A percentile compares a stretch with the other conserved stretches of the same genome.
phyloP scores from a whole-genome alignment of 257 asterid species.

The Solanum arcanum region DNA sequence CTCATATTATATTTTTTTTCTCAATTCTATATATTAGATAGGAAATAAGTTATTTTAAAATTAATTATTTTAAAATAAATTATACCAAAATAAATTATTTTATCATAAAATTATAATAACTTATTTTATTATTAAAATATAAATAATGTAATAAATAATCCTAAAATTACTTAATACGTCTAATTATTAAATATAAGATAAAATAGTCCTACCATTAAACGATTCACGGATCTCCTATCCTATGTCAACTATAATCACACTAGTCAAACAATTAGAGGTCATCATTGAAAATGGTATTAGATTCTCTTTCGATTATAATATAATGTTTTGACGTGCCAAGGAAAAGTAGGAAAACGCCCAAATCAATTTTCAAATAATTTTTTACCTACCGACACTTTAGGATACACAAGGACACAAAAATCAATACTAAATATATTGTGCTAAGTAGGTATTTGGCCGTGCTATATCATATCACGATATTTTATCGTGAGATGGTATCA shows the following conservation, averaged over 20 bases:
- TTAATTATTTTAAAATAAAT: too few relatives aligned
- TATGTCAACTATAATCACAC: background rate
- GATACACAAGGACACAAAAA: background rate
- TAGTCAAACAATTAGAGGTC: background rate
- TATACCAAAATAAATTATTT: too few relatives aligned
- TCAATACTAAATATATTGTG: background rate
- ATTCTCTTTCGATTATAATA: background rate
- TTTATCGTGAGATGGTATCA: too few relatives aligned
- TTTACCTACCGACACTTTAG: background rate
- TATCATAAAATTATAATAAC: rapidly evolving
- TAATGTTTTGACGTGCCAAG: background rate
- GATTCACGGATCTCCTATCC: too few relatives aligned
- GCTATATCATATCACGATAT: too few relatives aligned
- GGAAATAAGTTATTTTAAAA: background rate
- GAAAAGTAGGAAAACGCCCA: background rate
- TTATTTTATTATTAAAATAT: too few relatives aligned
- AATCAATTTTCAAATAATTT: background rate
- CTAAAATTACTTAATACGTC: too few relatives aligned
- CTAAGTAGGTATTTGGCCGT: too few relatives aligned
- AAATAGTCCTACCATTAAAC: too few relatives aligned
- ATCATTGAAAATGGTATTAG: background rate
- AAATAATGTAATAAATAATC: too few relatives aligned
- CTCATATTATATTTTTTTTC: background rate
- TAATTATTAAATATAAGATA: too few relatives aligned
- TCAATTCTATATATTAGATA: too few relatives aligned